Evolutionary conservation across 352 stramenopile genomes (phyloP).

Genomic region (Lagenidium sp.): DNA sequence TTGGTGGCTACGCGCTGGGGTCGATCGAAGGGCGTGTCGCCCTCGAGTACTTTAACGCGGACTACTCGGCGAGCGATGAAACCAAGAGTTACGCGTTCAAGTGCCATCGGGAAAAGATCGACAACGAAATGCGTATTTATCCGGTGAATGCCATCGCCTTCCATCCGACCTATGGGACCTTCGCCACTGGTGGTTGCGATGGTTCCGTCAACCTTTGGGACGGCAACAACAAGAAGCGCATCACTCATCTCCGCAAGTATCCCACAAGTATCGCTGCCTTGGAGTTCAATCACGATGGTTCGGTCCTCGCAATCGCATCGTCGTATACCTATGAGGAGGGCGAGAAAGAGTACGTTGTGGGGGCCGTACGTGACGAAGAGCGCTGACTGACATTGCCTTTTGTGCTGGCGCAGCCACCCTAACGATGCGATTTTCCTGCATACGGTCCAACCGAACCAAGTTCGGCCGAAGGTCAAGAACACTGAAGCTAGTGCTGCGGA

Average conservation of each 20-base stretch:
- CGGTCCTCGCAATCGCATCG: constrained; percentile 89
- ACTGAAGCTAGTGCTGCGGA: neutral
- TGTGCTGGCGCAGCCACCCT: constrained; percentile 57
- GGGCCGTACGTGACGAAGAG: neutral
- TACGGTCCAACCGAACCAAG: constrained; percentile 80
- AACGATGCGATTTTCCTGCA: constrained; percentile 93
- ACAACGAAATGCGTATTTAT: constrained; percentile 85
- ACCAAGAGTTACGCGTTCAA: constrained; percentile 96
- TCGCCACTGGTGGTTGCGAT: constrained; percentile 95
- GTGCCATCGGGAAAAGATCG: constrained; percentile 91
- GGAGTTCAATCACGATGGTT: constrained; percentile 92
- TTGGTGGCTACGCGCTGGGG: constrained; percentile 84
- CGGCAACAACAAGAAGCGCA: constrained; percentile 94
- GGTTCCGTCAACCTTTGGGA: constrained; percentile 92
- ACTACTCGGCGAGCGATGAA: constrained; percentile 33
- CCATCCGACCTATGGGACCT: constrained; percentile 90
- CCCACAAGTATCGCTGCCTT: constrained; percentile 88
- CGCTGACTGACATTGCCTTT: constrained; percentile 1
- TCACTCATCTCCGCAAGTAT: constrained; percentile 75
- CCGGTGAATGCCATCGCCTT: constrained; percentile 96
- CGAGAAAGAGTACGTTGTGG: constrained; percentile 85
- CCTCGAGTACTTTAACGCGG: constrained; percentile 90
- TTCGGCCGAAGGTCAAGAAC: constrained; percentile 63
- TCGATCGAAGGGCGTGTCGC: constrained; percentile 96
- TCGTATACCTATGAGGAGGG: constrained; percentile 98